These are phyloP conservation scores for Vachellia collinsii DNA, from an alignment of 306 rosid genomes.

Conservation along the genomic window DNA sequence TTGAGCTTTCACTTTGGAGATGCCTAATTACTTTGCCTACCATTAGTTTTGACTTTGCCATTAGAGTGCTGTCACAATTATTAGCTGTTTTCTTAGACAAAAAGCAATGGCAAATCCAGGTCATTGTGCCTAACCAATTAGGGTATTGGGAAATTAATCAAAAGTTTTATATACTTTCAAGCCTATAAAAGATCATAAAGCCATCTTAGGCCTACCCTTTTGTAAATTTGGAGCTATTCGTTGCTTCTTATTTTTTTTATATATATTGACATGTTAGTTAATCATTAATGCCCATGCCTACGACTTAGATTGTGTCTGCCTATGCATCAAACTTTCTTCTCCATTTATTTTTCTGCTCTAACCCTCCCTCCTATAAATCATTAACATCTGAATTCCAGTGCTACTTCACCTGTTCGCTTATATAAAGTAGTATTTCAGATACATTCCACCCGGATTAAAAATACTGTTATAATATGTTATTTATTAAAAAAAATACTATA, in stretches of 20 bases:
- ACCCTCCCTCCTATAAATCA: neutral
- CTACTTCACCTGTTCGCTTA: neutral
- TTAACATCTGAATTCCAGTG: neutral
- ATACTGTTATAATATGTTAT: no score
- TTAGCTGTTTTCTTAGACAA: slow-evolving; percentile 52
- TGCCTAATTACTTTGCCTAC: slow-evolving; percentile 44
- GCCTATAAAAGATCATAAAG: slow-evolving; percentile 29
- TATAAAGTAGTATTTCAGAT: no score
- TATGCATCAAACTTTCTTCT: neutral
- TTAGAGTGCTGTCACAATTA: slow-evolving; percentile 48
- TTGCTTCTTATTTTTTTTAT: slow-evolving; percentile 17
- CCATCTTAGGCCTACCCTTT: slow-evolving; percentile 32
- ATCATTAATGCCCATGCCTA: slow-evolving; percentile 40
- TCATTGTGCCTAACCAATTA: slow-evolving; percentile 48
- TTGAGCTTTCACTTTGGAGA: slow-evolving; percentile 32
- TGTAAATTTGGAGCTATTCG: slow-evolving; percentile 37
- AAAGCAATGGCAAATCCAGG: slow-evolving; percentile 49
- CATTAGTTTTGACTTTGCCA: slow-evolving; percentile 51
- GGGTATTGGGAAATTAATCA: slow-evolving; percentile 44
- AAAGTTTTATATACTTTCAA: slow-evolving; percentile 28
- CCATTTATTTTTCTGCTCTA: neutral
- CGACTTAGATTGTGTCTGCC: slow-evolving; percentile 27
- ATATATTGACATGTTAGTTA: slow-evolving; percentile 32
- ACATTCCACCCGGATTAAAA: no score
- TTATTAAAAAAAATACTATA: no score